Conservation (phyloP, 1,139 yeast species). For the Zygoascus hellenicus region DNA sequence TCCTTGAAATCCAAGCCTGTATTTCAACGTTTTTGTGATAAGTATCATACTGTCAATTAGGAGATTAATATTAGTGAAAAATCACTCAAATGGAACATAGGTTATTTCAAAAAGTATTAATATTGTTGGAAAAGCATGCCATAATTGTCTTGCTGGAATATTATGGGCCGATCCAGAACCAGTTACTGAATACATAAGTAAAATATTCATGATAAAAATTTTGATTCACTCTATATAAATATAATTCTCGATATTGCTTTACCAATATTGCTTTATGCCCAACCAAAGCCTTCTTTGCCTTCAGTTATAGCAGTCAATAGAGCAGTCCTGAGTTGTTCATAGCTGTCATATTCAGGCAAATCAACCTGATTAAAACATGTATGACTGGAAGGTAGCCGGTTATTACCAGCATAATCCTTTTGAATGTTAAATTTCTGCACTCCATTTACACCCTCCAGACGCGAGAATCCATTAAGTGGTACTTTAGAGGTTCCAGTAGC, state of each 20-base stretch:
- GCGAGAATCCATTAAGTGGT: conserved; percentile 90
- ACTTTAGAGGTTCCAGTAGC: conserved; percentile 98
- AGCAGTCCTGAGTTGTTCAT: conserved; percentile 78
- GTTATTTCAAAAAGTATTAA: too few species aligned
- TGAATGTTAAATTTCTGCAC: conserved; percentile 84
- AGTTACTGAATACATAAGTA: too few species aligned
- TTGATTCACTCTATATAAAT: neutral
- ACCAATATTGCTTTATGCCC: conserved; percentile 43
- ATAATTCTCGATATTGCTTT: conserved; percentile 12
- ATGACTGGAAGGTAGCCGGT: conserved; percentile 89
- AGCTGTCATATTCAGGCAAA: conserved; percentile 86
- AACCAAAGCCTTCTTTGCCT: conserved; percentile 95
- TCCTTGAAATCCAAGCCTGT: too few species aligned
- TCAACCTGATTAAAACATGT: conserved; percentile 96
- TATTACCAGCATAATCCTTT: conserved; percentile 79
- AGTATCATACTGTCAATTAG: too few species aligned
- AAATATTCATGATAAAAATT: neutral
- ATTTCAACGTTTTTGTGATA: too few species aligned
- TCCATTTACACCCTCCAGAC: conserved; percentile 83
- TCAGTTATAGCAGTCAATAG: conserved; percentile 82
- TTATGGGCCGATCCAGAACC: too few species aligned
- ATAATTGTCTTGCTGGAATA: too few species aligned
- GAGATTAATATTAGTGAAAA: too few species aligned
- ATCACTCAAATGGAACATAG: too few species aligned
- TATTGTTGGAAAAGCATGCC: too few species aligned